phyloP scores from a whole-genome alignment of 768 basidiomycete species.

The Mycena galopus region DNA sequence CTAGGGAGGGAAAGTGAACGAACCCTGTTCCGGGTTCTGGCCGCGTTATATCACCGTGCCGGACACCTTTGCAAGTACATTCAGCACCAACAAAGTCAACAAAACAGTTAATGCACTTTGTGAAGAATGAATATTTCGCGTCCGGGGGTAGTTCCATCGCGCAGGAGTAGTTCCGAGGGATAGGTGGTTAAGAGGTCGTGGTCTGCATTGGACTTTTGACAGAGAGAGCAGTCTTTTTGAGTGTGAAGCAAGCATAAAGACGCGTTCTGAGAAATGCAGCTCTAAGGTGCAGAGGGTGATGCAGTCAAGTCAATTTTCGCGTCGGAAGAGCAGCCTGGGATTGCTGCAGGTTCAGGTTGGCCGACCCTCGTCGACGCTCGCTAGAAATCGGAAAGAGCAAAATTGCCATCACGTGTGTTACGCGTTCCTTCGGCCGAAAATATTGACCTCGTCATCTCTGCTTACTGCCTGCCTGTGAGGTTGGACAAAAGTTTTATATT shows the following conservation, averaged over 20 bases:
- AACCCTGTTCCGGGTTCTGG: constrained; percentile 81
- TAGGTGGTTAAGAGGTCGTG: constrained; percentile 5
- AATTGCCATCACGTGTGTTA: background rate
- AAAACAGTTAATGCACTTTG: constrained; percentile 19
- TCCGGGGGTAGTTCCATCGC: constrained; percentile 3
- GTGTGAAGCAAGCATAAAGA: constrained; percentile 26
- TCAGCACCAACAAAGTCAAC: background rate
- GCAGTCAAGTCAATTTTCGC: background rate
- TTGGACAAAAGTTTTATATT: background rate
- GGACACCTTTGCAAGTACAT: constrained; percentile 35
- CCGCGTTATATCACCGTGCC: constrained; percentile 69
- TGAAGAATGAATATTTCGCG: constrained; percentile 32
- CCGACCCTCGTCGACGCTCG: background rate
- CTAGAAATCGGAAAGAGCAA: background rate
- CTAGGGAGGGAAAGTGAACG: constrained; percentile 31
- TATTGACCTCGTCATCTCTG: background rate
- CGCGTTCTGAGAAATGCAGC: background rate
- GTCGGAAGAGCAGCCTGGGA: background rate
- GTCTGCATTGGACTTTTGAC: constrained; percentile 19
- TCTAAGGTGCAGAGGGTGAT: background rate
- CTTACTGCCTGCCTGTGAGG: background rate
- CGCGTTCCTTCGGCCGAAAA: background rate
- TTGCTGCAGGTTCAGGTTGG: no score
- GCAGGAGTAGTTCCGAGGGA: background rate
- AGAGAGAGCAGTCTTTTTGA: constrained; percentile 20